Percentiles rank a stretch among this genome's conserved stretches.
Evolutionary conservation across 1,284 basidiomycete species (phyloP).

Genomic region (Malassezia vespertilionis): DNA sequence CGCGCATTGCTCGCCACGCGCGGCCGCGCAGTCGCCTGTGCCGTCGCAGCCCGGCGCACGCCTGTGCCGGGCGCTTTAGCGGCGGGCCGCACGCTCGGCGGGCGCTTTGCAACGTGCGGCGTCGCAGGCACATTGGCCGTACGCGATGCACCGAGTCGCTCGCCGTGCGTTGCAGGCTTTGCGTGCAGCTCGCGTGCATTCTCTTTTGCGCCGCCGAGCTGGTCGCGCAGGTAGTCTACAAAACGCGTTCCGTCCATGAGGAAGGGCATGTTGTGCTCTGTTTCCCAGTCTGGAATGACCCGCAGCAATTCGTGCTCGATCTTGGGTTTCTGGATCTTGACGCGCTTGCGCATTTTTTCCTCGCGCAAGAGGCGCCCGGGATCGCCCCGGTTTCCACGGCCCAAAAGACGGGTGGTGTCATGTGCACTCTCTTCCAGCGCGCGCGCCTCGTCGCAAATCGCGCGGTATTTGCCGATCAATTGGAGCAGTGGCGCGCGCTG

Average conservation of each 20-base stretch:
- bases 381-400: constrained; percentile 56
- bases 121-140: neutral
- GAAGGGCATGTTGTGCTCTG: constrained; percentile 64
- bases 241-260: constrained; percentile 75
- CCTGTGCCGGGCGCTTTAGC: neutral
- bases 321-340: constrained; percentile 84
- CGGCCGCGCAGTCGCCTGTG: neutral
- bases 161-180: too few relatives aligned
- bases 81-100: neutral
- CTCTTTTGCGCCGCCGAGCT: constrained; percentile 30
- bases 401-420: constrained; percentile 47
- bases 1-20: neutral
- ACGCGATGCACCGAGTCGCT: constrained; percentile 4
- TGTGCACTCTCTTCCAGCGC: constrained; percentile 63
- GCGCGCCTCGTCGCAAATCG: constrained; percentile 78
- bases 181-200: constrained; percentile 14
- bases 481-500: constrained; percentile 66
- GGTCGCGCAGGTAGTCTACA: constrained; percentile 58
- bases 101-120: neutral
- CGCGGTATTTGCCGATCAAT: constrained; percentile 74
- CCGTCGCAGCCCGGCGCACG: constrained; percentile 1
- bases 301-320: constrained; percentile 68
- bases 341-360: constrained; percentile 93
- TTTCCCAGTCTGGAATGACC: constrained; percentile 77
- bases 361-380: constrained; percentile 62